A percentile compares a stretch with the other conserved stretches of the same genome.
These are phyloP conservation scores for Babesia gibsoni DNA, from an alignment of 169 alveolate species.

Conservation along the genomic window DNA sequence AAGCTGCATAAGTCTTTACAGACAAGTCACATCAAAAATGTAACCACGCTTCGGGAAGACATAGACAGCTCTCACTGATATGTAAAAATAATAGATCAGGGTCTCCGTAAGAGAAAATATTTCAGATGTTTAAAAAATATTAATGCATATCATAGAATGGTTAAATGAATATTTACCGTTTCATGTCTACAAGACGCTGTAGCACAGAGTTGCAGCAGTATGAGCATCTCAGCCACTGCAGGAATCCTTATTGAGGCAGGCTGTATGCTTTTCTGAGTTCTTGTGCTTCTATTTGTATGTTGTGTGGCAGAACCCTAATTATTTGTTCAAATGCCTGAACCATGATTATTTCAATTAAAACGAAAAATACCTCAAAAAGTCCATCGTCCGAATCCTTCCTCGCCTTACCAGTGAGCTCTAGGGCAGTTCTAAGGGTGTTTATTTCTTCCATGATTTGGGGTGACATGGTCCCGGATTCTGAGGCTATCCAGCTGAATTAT, in stretches of 20 bases:
- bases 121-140: too few species aligned
- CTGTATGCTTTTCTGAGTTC: not conserved
- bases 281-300: slow-evolving; percentile 25
- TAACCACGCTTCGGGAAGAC: too few species aligned
- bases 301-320: slow-evolving; percentile 36
- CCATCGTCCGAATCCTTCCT: slow-evolving; percentile 59
- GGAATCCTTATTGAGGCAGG: not conserved
- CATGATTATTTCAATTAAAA: not conserved
- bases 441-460: slow-evolving; percentile 53
- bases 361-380: slow-evolving; percentile 24
- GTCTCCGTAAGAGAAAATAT: too few species aligned
- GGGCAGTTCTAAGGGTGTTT: slow-evolving; percentile 32
- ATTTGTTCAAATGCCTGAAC: slow-evolving; percentile 59
- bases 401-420: slow-evolving; percentile 46
- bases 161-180: too few species aligned
- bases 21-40: too few species aligned
- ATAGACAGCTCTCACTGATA: too few species aligned
- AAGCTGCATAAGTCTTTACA: too few species aligned
- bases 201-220: too few species aligned
- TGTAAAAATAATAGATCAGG: too few species aligned
- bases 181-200: too few species aligned
- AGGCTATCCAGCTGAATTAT: slow-evolving; percentile 21
- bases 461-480: slow-evolving; percentile 34
- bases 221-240: too few species aligned
- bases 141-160: too few species aligned